Percentiles rank a stretch among this genome's conserved stretches.
phyloP scores from a whole-genome alignment of 2,329 filamentous ascomycete species.

The Emydomyces testavorans region DNA sequence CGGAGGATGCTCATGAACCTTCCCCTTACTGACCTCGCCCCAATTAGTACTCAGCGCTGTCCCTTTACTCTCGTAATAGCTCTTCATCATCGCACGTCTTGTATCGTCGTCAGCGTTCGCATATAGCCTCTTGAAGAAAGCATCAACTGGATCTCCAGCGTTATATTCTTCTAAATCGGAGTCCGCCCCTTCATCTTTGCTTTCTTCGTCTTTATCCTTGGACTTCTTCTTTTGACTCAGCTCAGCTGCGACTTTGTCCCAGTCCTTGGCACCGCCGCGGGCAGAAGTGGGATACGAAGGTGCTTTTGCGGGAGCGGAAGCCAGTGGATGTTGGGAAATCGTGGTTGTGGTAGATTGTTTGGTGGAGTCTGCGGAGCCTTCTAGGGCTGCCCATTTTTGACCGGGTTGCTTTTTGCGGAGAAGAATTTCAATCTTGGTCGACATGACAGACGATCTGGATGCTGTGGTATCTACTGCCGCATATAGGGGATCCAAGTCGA shows the following conservation, averaged over 20 bases:
- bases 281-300: constrained; percentile 80
- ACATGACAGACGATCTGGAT: constrained; percentile 54
- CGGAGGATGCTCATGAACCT: constrained; percentile 44
- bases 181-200: constrained; percentile 39
- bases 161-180: constrained; percentile 42
- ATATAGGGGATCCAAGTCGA: constrained; percentile 55
- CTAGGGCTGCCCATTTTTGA: constrained; percentile 55
- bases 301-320: constrained; percentile 23
- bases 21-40: constrained; percentile 62
- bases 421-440: constrained; percentile 68
- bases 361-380: constrained; percentile 27
- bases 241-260: constrained; percentile 63
- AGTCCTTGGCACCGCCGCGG: constrained; percentile 71
- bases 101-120: constrained; percentile 65
- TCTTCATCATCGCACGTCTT: constrained; percentile 93
- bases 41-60: constrained; percentile 89
- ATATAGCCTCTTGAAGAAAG: constrained; percentile 87
- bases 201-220: constrained; percentile 26
- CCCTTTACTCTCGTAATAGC: constrained; percentile 84
- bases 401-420: constrained; percentile 56
- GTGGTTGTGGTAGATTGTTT: constrained; percentile 15
- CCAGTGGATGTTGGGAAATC: constrained; percentile 13
- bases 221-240: constrained; percentile 30
- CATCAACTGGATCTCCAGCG: constrained; percentile 54
- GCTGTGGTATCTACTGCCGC: constrained; percentile 49